These are phyloP conservation scores for Botryotinia convoluta DNA, from an alignment of 2,329 filamentous ascomycete species.

Conservation along the genomic window DNA sequence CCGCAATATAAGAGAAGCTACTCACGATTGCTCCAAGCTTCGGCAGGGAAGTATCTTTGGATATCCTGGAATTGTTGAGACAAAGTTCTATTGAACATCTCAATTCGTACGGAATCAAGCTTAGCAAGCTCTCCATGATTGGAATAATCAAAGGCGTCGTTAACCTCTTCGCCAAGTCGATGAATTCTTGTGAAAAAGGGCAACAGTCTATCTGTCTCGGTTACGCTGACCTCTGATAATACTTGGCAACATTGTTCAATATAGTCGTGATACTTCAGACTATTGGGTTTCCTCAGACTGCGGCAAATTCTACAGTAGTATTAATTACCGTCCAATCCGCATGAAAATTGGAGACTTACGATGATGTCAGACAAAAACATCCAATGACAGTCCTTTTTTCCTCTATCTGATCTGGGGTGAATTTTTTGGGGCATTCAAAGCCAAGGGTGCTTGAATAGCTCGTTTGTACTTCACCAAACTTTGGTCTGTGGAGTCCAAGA, in stretches of 20 bases:
- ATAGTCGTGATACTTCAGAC: conserved; percentile 30
- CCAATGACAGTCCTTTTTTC: conserved; percentile 32
- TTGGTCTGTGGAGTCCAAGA: conserved; percentile 31
- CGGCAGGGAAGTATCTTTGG: conserved; percentile 26
- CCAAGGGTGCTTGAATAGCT: conserved; percentile 1
- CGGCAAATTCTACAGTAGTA: conserved; percentile 27
- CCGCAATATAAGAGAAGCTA: background rate
- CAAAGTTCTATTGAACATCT: conserved; percentile 33
- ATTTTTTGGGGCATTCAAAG: background rate
- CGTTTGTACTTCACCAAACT: background rate
- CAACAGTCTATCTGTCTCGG: conserved; percentile 32
- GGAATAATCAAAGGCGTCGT: conserved; percentile 34
- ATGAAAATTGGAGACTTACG: conserved; percentile 24
- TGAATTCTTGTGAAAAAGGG: conserved; percentile 32
- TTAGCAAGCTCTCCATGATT: conserved; percentile 23
- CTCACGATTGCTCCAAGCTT: conserved; percentile 32
- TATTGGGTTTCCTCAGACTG: conserved; percentile 33
- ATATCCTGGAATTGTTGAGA: conserved; percentile 31
- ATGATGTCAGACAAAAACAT: conserved; percentile 33
- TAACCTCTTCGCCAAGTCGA: conserved; percentile 33
- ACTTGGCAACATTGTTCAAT: conserved; percentile 31
- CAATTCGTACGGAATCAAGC: conserved; percentile 29
- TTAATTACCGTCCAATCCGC: background rate
- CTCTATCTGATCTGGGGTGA: conserved; percentile 24
- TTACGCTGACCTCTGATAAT: conserved; percentile 24